These are phyloP conservation scores for Fusarium albidum DNA, from an alignment of 2,329 filamentous ascomycete genomes.

Conservation along the genomic window DNA sequence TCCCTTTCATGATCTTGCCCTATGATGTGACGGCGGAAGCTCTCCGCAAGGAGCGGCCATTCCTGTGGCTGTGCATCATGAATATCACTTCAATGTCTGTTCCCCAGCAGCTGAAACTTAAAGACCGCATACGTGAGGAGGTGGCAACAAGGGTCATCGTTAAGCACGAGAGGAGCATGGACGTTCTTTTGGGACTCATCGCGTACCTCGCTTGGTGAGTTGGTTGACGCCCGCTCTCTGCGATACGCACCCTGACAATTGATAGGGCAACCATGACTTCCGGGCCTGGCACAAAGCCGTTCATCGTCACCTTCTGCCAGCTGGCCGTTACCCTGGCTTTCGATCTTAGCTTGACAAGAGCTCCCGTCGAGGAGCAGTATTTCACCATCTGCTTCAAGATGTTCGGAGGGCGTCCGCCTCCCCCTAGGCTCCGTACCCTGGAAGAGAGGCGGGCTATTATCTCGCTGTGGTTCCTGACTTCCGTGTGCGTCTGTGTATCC, in stretches of 20 bases:
- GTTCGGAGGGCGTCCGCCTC: conserved; percentile 41
- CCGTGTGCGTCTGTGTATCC: conserved; percentile 40
- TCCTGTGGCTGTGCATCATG: conserved; percentile 60
- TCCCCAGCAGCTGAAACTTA: conserved; percentile 49
- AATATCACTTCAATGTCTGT: conserved; percentile 54
- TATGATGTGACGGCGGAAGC: conserved; percentile 46
- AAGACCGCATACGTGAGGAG: conserved; percentile 52
- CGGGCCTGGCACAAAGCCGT: conserved; percentile 49
- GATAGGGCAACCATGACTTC: conserved; percentile 50
- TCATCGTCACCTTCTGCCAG: conserved; percentile 53
- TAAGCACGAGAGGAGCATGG: conserved; percentile 58
- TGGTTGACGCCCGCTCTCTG: too few species aligned
- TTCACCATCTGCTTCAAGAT: conserved; percentile 48
- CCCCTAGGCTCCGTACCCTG: conserved; percentile 49
- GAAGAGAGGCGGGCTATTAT: conserved; percentile 60
- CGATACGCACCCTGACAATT: conserved; percentile 8
- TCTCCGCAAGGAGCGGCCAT: conserved; percentile 54
- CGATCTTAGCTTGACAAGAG: conserved; percentile 56
- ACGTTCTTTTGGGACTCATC: conserved; percentile 61
- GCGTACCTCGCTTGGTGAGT: conserved; percentile 55
- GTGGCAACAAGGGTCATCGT: conserved; percentile 57
- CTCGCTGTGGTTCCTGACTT: conserved; percentile 54
- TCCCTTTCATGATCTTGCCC: conserved; percentile 56
- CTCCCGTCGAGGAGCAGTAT: conserved; percentile 47
- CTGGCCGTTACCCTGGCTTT: conserved; percentile 53